Conservation (phyloP, 169 alveolate species). For the Cryptosporidium muris region DNA sequence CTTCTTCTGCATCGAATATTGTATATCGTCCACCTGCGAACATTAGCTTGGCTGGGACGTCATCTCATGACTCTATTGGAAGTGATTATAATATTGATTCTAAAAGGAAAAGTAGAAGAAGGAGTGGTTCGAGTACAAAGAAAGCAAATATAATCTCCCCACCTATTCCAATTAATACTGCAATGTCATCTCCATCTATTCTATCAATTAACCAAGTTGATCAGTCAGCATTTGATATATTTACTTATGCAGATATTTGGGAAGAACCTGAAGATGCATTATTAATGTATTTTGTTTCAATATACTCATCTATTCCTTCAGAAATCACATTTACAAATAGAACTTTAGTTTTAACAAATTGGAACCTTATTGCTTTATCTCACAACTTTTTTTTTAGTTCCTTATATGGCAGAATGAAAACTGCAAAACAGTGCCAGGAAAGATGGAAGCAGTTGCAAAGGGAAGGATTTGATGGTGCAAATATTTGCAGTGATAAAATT, state of each 20-base stretch:
- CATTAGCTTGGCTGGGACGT: slow-evolving; percentile 32
- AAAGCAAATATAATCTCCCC: slow-evolving; percentile 6
- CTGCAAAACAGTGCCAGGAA: slow-evolving; percentile 65
- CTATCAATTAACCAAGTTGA: slow-evolving; percentile 7
- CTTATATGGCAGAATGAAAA: slow-evolving; percentile 62
- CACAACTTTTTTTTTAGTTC: slow-evolving; percentile 50
- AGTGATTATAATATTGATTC: slow-evolving; percentile 40
- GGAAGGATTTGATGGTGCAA: slow-evolving; percentile 3
- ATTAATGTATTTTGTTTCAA: slow-evolving; percentile 55
- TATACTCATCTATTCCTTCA: slow-evolving; percentile 25
- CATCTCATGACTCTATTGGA: slow-evolving; percentile 57
- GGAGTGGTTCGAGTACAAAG: slow-evolving; percentile 46
- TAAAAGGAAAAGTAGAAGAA: slow-evolving; percentile 59
- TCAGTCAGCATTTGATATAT: slow-evolving; percentile 31
- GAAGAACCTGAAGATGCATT: slow-evolving; percentile 42
- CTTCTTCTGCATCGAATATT: slow-evolving; percentile 50
- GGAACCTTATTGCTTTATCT: slow-evolving; percentile 61
- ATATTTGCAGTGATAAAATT: neutral
- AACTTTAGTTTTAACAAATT: slow-evolving; percentile 9
- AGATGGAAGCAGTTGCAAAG: slow-evolving; percentile 43
- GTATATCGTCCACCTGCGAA: slow-evolving; percentile 38
- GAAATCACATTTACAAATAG: neutral
- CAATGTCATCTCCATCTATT: slow-evolving; percentile 14
- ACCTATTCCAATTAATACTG: neutral
- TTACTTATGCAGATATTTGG: slow-evolving; percentile 69